Evolutionary conservation across 1,284 basidiomycete genomes (phyloP), one percentile per base, ranked within the genome.

Genomic region (Nidula niveotomentosa): DNA sequence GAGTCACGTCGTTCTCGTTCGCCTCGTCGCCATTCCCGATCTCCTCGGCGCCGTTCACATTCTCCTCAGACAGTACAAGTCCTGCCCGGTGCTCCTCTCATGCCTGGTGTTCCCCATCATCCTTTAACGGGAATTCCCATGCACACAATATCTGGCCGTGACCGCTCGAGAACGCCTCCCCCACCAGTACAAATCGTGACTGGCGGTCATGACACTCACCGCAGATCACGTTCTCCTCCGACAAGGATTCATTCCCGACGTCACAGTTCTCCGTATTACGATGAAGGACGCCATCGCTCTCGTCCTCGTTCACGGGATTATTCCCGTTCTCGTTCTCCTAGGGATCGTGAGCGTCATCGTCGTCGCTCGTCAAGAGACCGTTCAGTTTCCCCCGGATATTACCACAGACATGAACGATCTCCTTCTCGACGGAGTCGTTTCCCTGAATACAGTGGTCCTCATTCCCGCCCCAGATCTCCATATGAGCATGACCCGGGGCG

Each of bases 1-100:
- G 49, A 36, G 13, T 48, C 41, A 9, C 53, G 34, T 53, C 62
- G 54, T 47, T 63, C 64, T 45, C 62, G 54, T 34, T 64, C 62
- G n/a, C 58, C 53, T 36, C 56, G 45, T 12, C 52, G 59, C 18
- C 59, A 53, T 34, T 58, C 58, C 35, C 61, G 56, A 52, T 57
- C 61, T 36, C 61, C 46, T 44, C 34, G 37, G 6, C 49, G 50
- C n/a, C 56, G 50, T 12, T 35, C 47, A 35, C 47, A 8, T 3
- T 48, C 47, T n/a, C 39, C 39, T 13, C 39, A 41, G 8, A 12
- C 15, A 41, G 15, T 41, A 41, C 15, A 13, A 41, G 39, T 30
- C 30, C 30, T 30, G 30, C 30, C 15, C 46, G 46, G 18, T 9
- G 23, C 12, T 17, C 46, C 46, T 30, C 39, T 13, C 3, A 17